Percentiles rank a stretch among this genome's conserved stretches.
These are phyloP conservation scores for Ceratocystis albifundus DNA, from an alignment of 2,329 filamentous ascomycete species.

Conservation along the genomic window DNA sequence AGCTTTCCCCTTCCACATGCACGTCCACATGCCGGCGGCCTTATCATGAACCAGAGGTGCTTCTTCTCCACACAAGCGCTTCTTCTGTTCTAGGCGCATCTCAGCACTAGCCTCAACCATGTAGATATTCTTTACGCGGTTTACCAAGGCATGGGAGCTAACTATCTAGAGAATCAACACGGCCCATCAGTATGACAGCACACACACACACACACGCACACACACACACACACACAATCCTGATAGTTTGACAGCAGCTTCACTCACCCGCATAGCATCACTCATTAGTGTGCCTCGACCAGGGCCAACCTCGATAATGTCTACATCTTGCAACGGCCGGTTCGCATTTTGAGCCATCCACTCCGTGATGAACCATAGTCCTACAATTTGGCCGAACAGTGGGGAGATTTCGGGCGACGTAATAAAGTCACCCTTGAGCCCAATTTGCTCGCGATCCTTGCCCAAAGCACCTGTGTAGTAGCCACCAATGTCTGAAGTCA, in stretches of 20 bases:
- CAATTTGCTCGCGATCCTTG: conserved; percentile 71
- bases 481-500: conserved; percentile 79
- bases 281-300: conserved; percentile 94
- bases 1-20: conserved; percentile 29
- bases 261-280: conserved; percentile 73
- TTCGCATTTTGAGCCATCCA: conserved; percentile 78
- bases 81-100: conserved; percentile 65
- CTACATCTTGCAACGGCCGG: conserved; percentile 48
- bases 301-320: conserved; percentile 88
- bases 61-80: conserved; percentile 64
- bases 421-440: conserved; percentile 86
- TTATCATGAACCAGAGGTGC: conserved; percentile 43
- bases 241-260: not conserved
- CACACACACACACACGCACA: too few species aligned
- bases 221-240: too few species aligned
- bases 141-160: conserved; percentile 67
- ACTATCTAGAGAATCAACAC: conserved; percentile 51
- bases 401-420: conserved; percentile 97
- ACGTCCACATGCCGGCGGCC: conserved; percentile 1
- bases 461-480: conserved; percentile 76
- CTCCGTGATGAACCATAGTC: conserved; percentile 89
- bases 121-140: conserved; percentile 74
- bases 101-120: conserved; percentile 86
- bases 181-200: not conserved
- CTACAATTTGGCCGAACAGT: conserved; percentile 87